Evolutionary conservation across 1,284 basidiomycete species (phyloP).

Genomic region (Marasmius tenuissimus): DNA sequence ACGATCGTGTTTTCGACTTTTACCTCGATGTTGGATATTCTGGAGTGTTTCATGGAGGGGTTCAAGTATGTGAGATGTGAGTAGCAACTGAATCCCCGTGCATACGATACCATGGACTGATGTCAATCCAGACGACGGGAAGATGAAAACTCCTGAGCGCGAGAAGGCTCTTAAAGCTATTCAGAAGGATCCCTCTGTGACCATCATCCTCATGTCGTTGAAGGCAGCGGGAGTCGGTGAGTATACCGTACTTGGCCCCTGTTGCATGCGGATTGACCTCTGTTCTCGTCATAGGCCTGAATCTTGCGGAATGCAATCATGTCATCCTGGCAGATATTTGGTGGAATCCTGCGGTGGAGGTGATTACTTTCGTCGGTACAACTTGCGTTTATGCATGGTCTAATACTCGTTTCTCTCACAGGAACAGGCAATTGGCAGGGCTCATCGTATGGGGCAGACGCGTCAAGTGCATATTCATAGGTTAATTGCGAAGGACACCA

Average conservation of each 20-base stretch:
- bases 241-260: neutral
- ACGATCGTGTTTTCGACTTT: neutral
- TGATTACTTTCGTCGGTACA: slow-evolving; percentile 2
- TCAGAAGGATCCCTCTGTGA: neutral
- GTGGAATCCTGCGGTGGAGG: slow-evolving; percentile 56
- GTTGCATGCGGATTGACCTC: no score
- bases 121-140: neutral
- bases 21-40: neutral
- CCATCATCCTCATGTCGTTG: neutral
- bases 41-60: neutral
- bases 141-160: neutral
- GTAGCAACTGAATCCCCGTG: neutral
- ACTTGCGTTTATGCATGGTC: neutral
- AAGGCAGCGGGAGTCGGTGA: neutral
- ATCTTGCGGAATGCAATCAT: slow-evolving; percentile 61
- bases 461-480: slow-evolving; percentile 60
- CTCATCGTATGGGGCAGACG: slow-evolving; percentile 59
- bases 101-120: neutral
- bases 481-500: slow-evolving; percentile 50
- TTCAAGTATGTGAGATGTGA: neutral
- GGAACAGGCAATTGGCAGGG: slow-evolving; percentile 63
- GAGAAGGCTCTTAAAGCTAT: neutral
- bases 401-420: slow-evolving; percentile 3
- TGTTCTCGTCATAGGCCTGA: slow-evolving; percentile 40
- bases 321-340: slow-evolving; percentile 59